Evolutionary conservation across 78 protist genomes (phyloP).

Genomic region (Polysphondylium violaceum): DNA sequence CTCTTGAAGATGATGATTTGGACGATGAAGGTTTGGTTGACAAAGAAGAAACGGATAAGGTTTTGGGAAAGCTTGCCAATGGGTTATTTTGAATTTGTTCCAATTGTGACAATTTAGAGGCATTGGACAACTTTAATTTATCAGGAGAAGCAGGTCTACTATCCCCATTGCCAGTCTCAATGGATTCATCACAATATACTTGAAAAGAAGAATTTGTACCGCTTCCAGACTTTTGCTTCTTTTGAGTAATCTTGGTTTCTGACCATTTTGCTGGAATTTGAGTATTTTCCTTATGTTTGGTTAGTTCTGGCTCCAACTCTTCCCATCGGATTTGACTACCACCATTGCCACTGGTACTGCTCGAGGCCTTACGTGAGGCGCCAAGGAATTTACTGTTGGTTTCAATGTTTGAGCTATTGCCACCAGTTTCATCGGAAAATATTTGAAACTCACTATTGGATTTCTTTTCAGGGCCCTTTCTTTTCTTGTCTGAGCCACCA

Average conservation of each 20-base stretch:
- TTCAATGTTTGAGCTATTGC: background rate
- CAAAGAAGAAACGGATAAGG: background rate
- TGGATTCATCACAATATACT: constrained; percentile 47
- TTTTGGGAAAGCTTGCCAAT: constrained; percentile 27
- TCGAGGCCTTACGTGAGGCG: background rate
- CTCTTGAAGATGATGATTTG: background rate
- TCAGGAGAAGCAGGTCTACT: background rate
- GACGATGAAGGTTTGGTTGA: background rate
- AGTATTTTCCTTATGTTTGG: constrained; percentile 64
- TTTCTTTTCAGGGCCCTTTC: constrained; percentile 15
- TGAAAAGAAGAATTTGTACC: constrained; percentile 13
- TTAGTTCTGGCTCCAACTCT: constrained; percentile 66
- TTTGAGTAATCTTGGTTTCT: constrained; percentile 39
- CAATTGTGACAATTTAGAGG: background rate
- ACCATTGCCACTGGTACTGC: background rate
- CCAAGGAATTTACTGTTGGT: constrained; percentile 56
- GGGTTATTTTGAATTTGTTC: constrained; percentile 54
- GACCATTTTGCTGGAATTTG: constrained; percentile 35
- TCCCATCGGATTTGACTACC: constrained; percentile 24
- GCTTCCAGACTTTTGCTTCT: constrained; percentile 13
- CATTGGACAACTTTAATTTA: background rate
- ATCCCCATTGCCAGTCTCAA: background rate
- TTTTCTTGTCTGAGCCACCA: constrained; percentile 22
- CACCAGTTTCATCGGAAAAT: constrained; percentile 44
- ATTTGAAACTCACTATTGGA: constrained; percentile 28